A percentile compares a stretch with the other conserved stretches of the same genome.
phyloP scores from a whole-genome alignment of 768 basidiomycete species.

The Trametes coccinea region DNA sequence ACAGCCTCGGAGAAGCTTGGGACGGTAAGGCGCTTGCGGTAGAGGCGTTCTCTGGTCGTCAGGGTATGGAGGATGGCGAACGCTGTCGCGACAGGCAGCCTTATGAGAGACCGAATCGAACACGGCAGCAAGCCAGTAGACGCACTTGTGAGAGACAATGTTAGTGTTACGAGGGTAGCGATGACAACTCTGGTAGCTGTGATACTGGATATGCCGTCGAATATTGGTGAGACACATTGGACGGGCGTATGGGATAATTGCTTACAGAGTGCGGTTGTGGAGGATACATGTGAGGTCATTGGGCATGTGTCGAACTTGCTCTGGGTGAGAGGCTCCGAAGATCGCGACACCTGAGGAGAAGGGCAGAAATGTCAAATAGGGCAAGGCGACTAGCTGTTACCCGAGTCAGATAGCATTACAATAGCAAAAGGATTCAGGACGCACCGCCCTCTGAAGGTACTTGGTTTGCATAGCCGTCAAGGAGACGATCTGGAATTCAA shows the following conservation, averaged over 20 bases:
- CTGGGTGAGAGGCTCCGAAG: constrained; percentile 13
- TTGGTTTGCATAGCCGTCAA: background rate
- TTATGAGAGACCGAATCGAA: background rate
- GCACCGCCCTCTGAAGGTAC: background rate
- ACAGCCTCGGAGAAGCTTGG: constrained; percentile 2
- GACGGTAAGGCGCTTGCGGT: background rate
- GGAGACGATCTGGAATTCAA: background rate
- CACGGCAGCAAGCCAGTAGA: background rate
- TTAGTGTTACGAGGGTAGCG: background rate
- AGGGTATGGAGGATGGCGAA: constrained; percentile 11
- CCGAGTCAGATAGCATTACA: too few species aligned
- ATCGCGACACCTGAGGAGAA: constrained; percentile 8
- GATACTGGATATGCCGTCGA: background rate
- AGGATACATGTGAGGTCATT: constrained; percentile 24
- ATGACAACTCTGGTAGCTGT: constrained; percentile 5
- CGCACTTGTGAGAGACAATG: constrained; percentile 9
- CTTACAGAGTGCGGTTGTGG: constrained; percentile 18
- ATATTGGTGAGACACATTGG: background rate
- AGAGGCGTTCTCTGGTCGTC: background rate
- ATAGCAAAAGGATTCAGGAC: background rate
- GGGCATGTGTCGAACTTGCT: constrained; percentile 15
- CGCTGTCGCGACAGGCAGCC: background rate
- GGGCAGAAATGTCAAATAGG: constrained; percentile 18
- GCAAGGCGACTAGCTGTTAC: constrained; percentile 19
- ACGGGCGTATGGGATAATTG: background rate